Evolutionary conservation across 2,329 filamentous ascomycete genomes (phyloP), one percentile per base, ranked within the genome.

Genomic region (Celoporthe dispersa): DNA sequence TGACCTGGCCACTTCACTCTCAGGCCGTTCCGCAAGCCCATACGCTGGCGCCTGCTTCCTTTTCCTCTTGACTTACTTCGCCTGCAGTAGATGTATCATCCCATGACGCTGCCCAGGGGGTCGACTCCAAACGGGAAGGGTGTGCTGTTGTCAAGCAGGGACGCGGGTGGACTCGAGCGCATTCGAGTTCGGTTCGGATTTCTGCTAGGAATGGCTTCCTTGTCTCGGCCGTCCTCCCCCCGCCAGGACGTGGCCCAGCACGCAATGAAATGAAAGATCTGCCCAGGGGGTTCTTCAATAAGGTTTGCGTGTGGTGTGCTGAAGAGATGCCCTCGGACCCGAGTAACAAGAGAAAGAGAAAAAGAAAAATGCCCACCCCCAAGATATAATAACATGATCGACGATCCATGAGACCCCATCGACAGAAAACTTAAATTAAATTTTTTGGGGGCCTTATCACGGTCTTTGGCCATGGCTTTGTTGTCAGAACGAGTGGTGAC

Each of bases 361-460:
- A 48, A 22, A 48, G 41, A 16, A 41, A 41, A 14, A 6, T 48
- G 41, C 16, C 6, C n/a, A n/a, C n/a, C 25, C 48, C 9, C 48
- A 53, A 4, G 48, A 53, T 53, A 53, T 53, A 53, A 53, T 28
- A 53, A 53, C 48, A 53, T 53, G 48, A 53, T 53, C 48, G 48
- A 53, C 48, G 9, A 28, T 25, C 48, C 48, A 11, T 25, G n/a
- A 8, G 6, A 11, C 8, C 48, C 48, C 48, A 9, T 25, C 48
- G 7, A 25, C 48, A 53, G n/a, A 25, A n/a, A 12, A 53, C n/a
- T 25, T 14, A 11, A 25, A n/a, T 53, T n/a, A n/a, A 25, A 12
- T 19, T 28, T 59, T 14, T 19, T 35, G 55, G 19, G 55, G 19
- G 48, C 6, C 41, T 35, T 19, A 16, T 12, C 28, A 19, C 31